Evolutionary conservation across 1,284 basidiomycete genomes (phyloP).

Genomic region (Fistulinella cinereoalba): DNA sequence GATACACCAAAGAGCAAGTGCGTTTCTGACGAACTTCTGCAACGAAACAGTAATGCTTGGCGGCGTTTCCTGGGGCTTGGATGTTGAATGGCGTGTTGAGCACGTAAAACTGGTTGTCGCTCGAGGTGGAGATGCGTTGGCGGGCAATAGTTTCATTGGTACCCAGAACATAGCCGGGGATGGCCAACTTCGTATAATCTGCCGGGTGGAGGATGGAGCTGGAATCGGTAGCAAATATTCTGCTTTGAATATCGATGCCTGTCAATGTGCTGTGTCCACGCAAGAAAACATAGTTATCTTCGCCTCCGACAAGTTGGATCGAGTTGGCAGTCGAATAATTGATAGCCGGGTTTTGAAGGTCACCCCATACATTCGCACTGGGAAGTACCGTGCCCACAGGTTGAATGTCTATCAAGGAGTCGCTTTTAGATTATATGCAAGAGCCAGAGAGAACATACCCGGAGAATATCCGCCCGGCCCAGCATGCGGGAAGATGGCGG

Average conservation of each 20-base stretch:
- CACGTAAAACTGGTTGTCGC: slow-evolving; percentile 7
- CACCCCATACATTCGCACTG: not conserved
- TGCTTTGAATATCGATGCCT: slow-evolving; percentile 11
- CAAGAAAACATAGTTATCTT: slow-evolving; percentile 11
- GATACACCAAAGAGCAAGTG: not conserved
- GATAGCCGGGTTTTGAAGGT: slow-evolving; percentile 1
- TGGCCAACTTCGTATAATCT: not conserved
- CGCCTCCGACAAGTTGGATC: slow-evolving; percentile 6
- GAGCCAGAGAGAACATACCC: slow-evolving; percentile 6
- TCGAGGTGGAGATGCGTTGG: slow-evolving; percentile 6
- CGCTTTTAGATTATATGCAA: not conserved
- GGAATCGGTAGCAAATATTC: not conserved
- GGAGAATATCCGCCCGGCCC: slow-evolving; percentile 1
- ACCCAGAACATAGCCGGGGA: not conserved
- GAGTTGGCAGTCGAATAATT: slow-evolving; percentile 4
- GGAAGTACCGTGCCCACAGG: slow-evolving; percentile 4
- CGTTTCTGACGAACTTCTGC: slow-evolving; percentile 14
- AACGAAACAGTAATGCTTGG: slow-evolving; percentile 10
- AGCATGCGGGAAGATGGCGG: slow-evolving; percentile 10
- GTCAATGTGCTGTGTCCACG: slow-evolving; percentile 13
- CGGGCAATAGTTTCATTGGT: not conserved
- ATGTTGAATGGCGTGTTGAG: slow-evolving; percentile 8
- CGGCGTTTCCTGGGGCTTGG: not conserved
- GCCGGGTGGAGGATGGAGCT: slow-evolving; percentile 1
- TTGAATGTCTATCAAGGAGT: slow-evolving; percentile 16